Evolutionary conservation across 179 eudicot genomes (phyloP), one percentile per base, ranked within the genome.

Genomic region (Beta macrorhiza): DNA sequence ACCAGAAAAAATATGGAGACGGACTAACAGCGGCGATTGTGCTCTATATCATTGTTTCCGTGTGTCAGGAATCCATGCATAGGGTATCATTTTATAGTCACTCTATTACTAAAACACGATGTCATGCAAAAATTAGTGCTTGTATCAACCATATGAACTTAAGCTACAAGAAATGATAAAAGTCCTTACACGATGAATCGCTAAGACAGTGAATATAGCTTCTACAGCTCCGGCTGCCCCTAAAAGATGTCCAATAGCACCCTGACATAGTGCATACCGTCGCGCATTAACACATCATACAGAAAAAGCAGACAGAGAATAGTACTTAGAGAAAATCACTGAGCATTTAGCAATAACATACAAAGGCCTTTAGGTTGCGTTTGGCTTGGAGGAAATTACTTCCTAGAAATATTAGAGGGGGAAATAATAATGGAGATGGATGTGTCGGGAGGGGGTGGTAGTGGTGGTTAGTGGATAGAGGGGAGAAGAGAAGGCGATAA

Each of bases 161-260:
- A 20, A 78, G 55, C 22, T 56, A 29, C 55, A 74, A 29, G 29
- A 10, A 11, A 49, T 19, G 42, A 67, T 7, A 45, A 56, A 44
- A n/a, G 59, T 19, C 45, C 91, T 85, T 87, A 95, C 99, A 68
- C 86, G 86, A 85, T 94, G 91, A 70, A 96, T 84, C 53, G 99
- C 89, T 79, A 96, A 83, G 82, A 91, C 88, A 25, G 90, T 76
- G 85, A 96, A 92, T 68, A 96, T 91, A 59, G 99, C 98, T 85
- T 96, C 99, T 56, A 94, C 99, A 65, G 98, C 93, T 88, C 99
- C 99, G 81, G 99, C 97, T 62, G 99, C 98, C 16, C 99, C 99
- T 77, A 96, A 91, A 65, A 96, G 96, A 90, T 96, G 98, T 47
- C 99, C 99, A 67, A 86, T 78, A 42, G 99, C 98, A 83, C 98